phyloP scores from a whole-genome alignment of 1,139 yeast species.

The Pichia terricola region DNA sequence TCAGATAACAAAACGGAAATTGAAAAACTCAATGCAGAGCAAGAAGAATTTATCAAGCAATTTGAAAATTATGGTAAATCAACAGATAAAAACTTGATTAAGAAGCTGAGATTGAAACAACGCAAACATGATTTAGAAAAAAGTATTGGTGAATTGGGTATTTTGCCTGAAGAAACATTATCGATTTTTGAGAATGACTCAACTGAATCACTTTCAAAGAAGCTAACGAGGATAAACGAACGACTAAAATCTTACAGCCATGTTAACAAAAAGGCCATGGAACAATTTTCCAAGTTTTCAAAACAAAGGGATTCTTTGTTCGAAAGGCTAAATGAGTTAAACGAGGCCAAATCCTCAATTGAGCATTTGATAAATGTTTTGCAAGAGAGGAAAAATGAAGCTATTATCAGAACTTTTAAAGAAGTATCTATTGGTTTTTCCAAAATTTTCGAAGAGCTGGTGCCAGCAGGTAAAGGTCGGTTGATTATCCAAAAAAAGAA shows the following conservation, averaged over 20 bases:
- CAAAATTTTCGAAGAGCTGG: conserved; percentile 67
- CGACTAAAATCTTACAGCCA: conserved; percentile 59
- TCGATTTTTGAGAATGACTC: conserved; percentile 31
- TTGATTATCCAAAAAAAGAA: conserved; percentile 53
- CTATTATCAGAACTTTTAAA: conserved; percentile 69
- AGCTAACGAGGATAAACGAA: conserved; percentile 48
- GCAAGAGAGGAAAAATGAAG: conserved; percentile 72
- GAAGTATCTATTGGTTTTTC: conserved; percentile 68
- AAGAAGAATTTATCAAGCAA: conserved; percentile 41
- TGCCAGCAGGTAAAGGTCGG: conserved; percentile 75
- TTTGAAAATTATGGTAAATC: conserved; percentile 55
- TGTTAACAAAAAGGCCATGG: conserved; percentile 85
- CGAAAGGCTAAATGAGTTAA: conserved; percentile 59
- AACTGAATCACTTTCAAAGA: conserved; percentile 46
- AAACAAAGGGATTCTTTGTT: conserved; percentile 62
- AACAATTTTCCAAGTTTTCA: conserved; percentile 68
- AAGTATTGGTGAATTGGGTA: conserved; percentile 75
- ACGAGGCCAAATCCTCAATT: conserved; percentile 62
- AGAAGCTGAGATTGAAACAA: conserved; percentile 47
- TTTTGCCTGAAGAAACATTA: conserved; percentile 80
- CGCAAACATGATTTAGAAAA: conserved; percentile 67
- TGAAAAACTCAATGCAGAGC: conserved; percentile 47
- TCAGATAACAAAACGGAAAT: conserved; percentile 32
- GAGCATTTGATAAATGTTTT: conserved; percentile 62
- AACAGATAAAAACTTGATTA: conserved; percentile 59